Conservation (phyloP, 2,329 filamentous ascomycete genomes). For the Cadophora malorum region DNA sequence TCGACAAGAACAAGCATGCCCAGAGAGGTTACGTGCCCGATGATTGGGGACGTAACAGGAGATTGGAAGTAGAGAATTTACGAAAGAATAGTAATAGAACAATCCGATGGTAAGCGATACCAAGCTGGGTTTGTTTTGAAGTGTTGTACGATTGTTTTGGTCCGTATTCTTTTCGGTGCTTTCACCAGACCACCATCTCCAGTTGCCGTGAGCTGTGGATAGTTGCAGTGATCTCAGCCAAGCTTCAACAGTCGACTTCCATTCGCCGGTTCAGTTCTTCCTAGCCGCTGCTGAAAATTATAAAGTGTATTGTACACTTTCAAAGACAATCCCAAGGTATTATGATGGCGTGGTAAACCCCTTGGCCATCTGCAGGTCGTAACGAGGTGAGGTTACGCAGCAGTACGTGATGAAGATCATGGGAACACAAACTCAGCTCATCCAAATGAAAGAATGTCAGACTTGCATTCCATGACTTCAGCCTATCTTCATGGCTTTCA, state of each 20-base stretch:
- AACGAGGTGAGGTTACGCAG: constrained; percentile 1
- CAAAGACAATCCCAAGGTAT: neutral
- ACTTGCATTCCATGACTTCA: neutral
- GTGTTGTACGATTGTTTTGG: neutral
- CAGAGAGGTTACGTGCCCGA: neutral
- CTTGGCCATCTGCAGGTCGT: neutral
- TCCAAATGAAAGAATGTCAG: neutral
- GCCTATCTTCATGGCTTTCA: neutral
- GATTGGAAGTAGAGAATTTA: neutral
- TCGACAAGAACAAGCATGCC: neutral
- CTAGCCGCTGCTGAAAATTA: neutral
- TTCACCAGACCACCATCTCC: neutral
- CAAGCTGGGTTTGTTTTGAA: too few relatives aligned
- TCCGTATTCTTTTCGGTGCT: neutral
- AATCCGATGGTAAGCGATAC: too few relatives aligned
- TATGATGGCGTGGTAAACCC: neutral
- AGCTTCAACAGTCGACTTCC: neutral
- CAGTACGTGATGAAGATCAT: neutral
- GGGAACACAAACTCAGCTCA: neutral
- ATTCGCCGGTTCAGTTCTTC: neutral
- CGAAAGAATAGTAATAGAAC: neutral
- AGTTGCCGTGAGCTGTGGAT: neutral
- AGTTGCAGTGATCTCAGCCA: neutral
- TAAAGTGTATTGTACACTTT: neutral
- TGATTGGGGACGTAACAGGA: neutral